phyloP scores from a whole-genome alignment of 345 rosid genomes.

The Sonneratia alba region DNA sequence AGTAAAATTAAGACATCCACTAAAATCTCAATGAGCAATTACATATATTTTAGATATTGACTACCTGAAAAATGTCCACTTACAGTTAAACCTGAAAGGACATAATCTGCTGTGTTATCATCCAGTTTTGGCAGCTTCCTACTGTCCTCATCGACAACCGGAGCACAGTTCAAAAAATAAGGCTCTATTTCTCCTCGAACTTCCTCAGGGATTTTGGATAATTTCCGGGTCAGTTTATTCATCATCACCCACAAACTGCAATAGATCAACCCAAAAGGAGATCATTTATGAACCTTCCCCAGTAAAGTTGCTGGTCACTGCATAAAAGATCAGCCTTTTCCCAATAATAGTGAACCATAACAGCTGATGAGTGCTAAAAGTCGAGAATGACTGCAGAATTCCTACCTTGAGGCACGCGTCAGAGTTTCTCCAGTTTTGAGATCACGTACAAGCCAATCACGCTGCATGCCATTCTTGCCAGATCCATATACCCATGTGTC shows the following conservation, averaged over 20 bases:
- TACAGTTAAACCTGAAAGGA: slow-evolving; percentile 69
- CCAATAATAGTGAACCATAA: not conserved
- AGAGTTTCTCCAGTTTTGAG: slow-evolving; percentile 26
- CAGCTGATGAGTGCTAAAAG: not conserved
- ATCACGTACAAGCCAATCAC: slow-evolving; percentile 35
- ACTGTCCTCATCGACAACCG: slow-evolving; percentile 58
- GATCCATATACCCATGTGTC: slow-evolving; percentile 33
- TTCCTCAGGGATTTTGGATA: slow-evolving; percentile 79
- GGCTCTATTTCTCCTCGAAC: slow-evolving; percentile 76
- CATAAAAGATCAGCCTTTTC: not conserved
- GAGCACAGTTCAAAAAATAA: slow-evolving; percentile 47
- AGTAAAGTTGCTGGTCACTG: too few species aligned
- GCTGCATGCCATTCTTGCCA: slow-evolving; percentile 35
- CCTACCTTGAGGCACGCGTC: slow-evolving; percentile 34
- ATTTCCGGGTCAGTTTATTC: slow-evolving; percentile 78
- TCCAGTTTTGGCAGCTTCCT: slow-evolving; percentile 74
- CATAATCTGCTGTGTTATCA: slow-evolving; percentile 55
- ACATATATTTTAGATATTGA: not conserved
- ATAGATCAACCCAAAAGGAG: slow-evolving; percentile 4
- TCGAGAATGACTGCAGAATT: not conserved
- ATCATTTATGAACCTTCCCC: too few species aligned
- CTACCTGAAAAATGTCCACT: slow-evolving; percentile 13
- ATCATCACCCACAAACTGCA: slow-evolving; percentile 90
- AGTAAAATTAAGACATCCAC: not conserved
- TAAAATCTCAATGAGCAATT: not conserved